Evolutionary conservation across 2,329 filamentous ascomycete genomes (phyloP), one percentile per base, ranked within the genome.

Genomic region (Helotiales sp.): DNA sequence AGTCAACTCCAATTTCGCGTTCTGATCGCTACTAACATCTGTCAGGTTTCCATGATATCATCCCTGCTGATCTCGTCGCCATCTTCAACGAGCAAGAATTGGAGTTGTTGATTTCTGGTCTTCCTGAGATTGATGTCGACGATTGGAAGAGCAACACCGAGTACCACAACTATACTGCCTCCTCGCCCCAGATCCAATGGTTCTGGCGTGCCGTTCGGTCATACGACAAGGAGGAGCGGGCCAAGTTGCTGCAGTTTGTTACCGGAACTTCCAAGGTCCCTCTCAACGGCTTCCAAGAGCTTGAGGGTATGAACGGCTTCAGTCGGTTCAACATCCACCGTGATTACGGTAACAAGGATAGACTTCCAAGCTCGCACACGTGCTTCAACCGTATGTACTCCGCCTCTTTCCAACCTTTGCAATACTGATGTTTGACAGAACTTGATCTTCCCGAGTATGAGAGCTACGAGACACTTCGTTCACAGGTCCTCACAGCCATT

Each of bases 101-200:
- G 27, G 95, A 99, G 74, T 80, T 99, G 48, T 81, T 99, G 60
- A 99, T 99, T 70, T 99, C 95, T 51, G 95, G 95, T 71, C 82
- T 99, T 52, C 95, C 95, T 1, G 95, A 99, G 70, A 97, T 99
- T 66, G 93, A 99, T 67, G 86, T 98, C 38, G 95, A 99, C 70
- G 95, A 99, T 76, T 99, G 95, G 95, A 97, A 96, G 83, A 92
- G 90, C 76, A 96, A 97, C 75, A 96, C 93, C 2, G 96, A 99
- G 72, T 98, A 99, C 69, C 93, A 98, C 76, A 98, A 98, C 75
- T 99, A 99, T 77, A 91, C 86, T 4, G 88, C 91, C 30, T 93
- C 93, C 0, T 97, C 95, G 2, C 90, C 91, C 44, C 96, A 99
- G 73, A 96, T 99, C 59, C 93, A 98, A 73, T 99, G 95, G 95